A percentile compares a stretch with the other conserved stretches of the same genome.
Conservation (phyloP, 306 rosid species). For the Betula pendula region DNA sequence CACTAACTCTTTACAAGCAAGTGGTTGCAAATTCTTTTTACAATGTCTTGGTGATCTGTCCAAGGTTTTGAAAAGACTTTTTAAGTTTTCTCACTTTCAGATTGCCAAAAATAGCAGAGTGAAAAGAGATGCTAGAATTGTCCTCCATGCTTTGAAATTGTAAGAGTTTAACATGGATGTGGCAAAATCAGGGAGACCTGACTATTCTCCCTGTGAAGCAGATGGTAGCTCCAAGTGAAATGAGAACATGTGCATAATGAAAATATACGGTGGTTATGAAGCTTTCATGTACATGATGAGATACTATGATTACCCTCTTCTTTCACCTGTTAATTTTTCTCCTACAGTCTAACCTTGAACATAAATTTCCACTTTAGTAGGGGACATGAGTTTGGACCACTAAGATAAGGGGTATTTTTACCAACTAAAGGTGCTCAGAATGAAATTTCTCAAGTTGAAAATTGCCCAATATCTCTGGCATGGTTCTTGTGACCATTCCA, state of each 20-base stretch:
- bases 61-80: neutral
- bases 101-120: neutral
- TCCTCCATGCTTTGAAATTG: neutral
- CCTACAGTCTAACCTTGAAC: neutral
- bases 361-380: too few species aligned
- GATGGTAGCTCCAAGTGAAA: neutral
- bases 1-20: neutral
- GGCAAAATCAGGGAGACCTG: neutral
- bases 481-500: constrained; percentile 12
- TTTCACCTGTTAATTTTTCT: neutral
- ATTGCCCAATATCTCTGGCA: neutral
- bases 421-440: neutral
- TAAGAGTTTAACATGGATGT: neutral
- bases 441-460: neutral
- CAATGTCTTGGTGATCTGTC: neutral
- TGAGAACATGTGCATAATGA: neutral
- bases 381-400: neutral
- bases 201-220: neutral
- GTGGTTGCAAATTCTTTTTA: neutral
- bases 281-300: neutral
- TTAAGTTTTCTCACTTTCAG: neutral
- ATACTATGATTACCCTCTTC: neutral
- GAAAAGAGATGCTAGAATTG: neutral
- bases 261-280: neutral
- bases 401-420: constrained; percentile 1